These are phyloP conservation scores for Fusarium nygamai DNA, from an alignment of 2,329 filamentous ascomycete species.

Conservation along the genomic window DNA sequence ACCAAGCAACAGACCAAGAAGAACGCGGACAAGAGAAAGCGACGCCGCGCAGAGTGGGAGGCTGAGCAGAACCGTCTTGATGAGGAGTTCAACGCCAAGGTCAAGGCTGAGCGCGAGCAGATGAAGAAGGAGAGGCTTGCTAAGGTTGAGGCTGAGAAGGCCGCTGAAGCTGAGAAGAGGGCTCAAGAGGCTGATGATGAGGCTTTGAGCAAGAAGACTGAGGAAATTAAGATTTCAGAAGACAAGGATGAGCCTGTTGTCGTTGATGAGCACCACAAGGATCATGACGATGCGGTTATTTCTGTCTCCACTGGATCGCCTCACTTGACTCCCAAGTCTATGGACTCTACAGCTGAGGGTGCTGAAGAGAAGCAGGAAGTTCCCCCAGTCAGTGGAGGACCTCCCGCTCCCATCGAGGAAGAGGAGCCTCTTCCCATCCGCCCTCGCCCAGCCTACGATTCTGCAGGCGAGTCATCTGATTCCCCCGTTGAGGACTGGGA, in stretches of 20 bases:
- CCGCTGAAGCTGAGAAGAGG: conserved; percentile 32
- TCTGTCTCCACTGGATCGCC: conserved; percentile 48
- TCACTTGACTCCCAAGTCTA: conserved; percentile 46
- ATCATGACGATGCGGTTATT: conserved; percentile 37
- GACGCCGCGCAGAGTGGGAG: conserved; percentile 42
- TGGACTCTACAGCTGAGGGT: conserved; percentile 38
- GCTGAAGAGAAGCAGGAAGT: conserved; percentile 50
- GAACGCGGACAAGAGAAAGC: conserved; percentile 50
- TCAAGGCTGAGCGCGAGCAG: conserved; percentile 26
- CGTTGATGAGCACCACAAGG: conserved; percentile 21
- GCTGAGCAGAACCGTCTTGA: conserved; percentile 42
- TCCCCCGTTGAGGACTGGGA: conserved; percentile 70
- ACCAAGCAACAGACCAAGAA: conserved; percentile 54
- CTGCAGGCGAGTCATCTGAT: conserved; percentile 66
- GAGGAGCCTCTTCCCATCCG: conserved; percentile 36
- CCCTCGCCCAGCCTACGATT: conserved; percentile 50
- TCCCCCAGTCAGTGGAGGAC: conserved; percentile 41
- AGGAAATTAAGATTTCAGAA: conserved; percentile 13
- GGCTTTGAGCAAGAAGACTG: conserved; percentile 31
- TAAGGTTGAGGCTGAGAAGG: conserved; percentile 23
- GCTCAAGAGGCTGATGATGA: conserved; percentile 35
- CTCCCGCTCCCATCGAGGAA: conserved; percentile 34
- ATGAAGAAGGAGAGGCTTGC: conserved; percentile 32
- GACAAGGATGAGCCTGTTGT: conserved; percentile 24
- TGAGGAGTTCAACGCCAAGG: conserved; percentile 44